These are phyloP conservation scores for Malus hybrid DNA, from an alignment of 331 rosid species.

Conservation along the genomic window DNA sequence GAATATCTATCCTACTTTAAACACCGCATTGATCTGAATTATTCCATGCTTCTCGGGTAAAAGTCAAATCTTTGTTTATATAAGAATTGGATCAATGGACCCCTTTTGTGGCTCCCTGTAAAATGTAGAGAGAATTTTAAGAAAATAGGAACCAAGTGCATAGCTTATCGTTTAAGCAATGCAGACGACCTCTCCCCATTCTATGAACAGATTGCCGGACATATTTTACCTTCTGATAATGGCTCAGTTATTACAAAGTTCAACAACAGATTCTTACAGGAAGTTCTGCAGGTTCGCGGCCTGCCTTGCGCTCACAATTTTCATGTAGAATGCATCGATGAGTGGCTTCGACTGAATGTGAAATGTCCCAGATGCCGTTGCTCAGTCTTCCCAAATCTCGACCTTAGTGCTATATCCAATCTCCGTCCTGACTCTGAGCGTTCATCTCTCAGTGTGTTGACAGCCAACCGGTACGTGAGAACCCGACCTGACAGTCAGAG, in stretches of 20 bases:
- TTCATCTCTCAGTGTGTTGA: slow-evolving; percentile 42
- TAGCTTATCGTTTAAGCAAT: neutral
- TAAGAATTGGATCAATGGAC: neutral
- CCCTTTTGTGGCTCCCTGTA: neutral
- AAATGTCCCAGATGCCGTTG: slow-evolving; percentile 87
- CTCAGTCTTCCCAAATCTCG: slow-evolving; percentile 90
- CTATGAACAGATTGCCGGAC: neutral
- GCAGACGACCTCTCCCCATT: neutral
- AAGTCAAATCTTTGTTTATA: neutral
- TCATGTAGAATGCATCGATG: slow-evolving; percentile 89
- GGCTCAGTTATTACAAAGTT: slow-evolving; percentile 3
- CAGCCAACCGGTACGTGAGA: slow-evolving; percentile 42
- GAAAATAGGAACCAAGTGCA: neutral
- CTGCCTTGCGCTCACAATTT: slow-evolving; percentile 95
- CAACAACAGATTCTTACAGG: slow-evolving; percentile 14
- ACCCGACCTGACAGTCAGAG: slow-evolving; percentile 71
- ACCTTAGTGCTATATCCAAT: slow-evolving; percentile 92
- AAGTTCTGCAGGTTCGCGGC: slow-evolving; percentile 78
- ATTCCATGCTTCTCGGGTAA: neutral
- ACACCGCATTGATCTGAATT: neutral
- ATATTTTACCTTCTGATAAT: neutral
- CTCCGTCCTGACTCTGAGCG: slow-evolving; percentile 71
- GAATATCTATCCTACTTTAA: neutral
- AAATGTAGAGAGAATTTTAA: neutral
- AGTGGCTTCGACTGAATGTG: slow-evolving; percentile 88